A percentile compares a stretch with the other conserved stretches of the same genome.
phyloP scores from a whole-genome alignment of 2,329 filamentous ascomycete genomes.

The Ceratocystis harringtonii region DNA sequence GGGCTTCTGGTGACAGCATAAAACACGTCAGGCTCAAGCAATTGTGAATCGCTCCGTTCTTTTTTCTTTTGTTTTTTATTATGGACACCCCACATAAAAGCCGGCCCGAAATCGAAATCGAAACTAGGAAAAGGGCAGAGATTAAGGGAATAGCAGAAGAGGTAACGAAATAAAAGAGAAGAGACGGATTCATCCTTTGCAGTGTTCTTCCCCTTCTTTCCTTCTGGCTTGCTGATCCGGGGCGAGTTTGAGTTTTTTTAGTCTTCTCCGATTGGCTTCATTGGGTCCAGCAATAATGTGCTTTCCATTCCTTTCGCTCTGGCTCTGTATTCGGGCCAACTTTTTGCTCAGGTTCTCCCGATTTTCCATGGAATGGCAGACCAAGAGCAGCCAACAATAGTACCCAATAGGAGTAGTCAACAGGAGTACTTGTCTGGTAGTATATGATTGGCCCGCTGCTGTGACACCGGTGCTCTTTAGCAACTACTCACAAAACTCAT shows the following conservation, averaged over 20 bases:
- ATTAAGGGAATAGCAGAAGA: background rate
- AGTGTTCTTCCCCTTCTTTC: background rate
- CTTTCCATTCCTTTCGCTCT: background rate
- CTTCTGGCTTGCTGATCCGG: background rate
- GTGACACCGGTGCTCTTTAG: background rate
- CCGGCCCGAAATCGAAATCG: constrained; percentile 2
- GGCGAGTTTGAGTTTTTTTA: background rate
- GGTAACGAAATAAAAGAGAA: background rate
- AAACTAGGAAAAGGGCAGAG: background rate
- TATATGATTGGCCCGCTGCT: background rate
- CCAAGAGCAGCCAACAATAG: background rate
- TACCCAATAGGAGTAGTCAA: background rate
- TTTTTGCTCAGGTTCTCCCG: background rate
- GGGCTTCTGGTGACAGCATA: background rate
- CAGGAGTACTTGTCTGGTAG: background rate
- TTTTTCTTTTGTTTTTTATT: background rate
- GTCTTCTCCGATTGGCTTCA: background rate
- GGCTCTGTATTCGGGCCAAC: background rate
- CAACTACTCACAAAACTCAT: background rate
- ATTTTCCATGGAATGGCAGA: background rate
- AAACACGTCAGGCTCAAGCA: background rate
- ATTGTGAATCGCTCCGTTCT: background rate
- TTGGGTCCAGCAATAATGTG: background rate
- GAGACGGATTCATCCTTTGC: background rate
- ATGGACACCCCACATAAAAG: background rate